A percentile compares a stretch with the other conserved stretches of the same genome.
These are phyloP conservation scores for Zygosaccharomyces lentus DNA, from an alignment of 805 yeast genomes.

Conservation along the genomic window DNA sequence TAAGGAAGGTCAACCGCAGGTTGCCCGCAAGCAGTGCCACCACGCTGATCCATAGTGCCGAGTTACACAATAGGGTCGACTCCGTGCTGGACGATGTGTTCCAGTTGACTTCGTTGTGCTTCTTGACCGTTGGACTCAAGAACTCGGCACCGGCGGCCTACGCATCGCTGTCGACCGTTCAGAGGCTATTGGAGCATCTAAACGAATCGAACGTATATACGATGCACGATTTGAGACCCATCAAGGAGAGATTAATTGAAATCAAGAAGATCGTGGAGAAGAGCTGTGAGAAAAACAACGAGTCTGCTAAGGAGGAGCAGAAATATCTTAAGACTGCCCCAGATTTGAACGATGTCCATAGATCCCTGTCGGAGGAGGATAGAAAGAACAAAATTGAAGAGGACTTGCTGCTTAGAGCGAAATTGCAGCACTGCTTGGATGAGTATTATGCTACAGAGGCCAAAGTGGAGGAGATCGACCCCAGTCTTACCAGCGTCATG, in stretches of 20 bases:
- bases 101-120: constrained; percentile 79
- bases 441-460: constrained; percentile 55
- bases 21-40: constrained; percentile 21
- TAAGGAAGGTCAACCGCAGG: constrained; percentile 43
- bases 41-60: constrained; percentile 28
- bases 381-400: constrained; percentile 52
- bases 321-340: constrained; percentile 4
- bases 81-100: constrained; percentile 80
- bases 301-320: constrained; percentile 16
- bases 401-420: constrained; percentile 55
- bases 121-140: constrained; percentile 86
- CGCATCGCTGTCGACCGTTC: constrained; percentile 82
- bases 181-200: constrained; percentile 76
- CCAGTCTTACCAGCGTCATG: constrained; percentile 47
- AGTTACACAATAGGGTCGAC: constrained; percentile 52
- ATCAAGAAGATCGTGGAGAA: constrained; percentile 57
- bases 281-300: constrained; percentile 30
- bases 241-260: constrained; percentile 66
- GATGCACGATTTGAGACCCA: constrained; percentile 75
- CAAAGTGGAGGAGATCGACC: constrained; percentile 50
- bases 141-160: constrained; percentile 92
- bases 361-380: constrained; percentile 25
- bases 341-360: constrained; percentile 19
- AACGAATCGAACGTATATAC: constrained; percentile 80
- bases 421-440: constrained; percentile 57